A percentile compares a stretch with the other conserved stretches of the same genome.
phyloP scores from a whole-genome alignment of 805 yeast genomes.

The Hanseniaspora thailandica region DNA sequence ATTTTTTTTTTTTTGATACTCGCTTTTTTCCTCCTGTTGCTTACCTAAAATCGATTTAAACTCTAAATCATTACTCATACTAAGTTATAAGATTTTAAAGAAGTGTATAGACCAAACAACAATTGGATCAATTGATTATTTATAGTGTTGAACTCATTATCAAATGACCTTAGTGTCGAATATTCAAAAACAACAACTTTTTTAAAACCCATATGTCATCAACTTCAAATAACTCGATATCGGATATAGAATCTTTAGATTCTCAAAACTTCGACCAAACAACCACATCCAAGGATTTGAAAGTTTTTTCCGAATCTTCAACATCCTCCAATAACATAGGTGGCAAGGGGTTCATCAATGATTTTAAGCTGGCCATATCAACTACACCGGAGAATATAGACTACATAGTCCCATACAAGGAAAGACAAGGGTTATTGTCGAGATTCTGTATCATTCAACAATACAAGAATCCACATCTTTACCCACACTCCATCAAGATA shows the following conservation, averaged over 20 bases:
- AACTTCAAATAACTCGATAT: background rate
- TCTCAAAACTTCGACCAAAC: background rate
- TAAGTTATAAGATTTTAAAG: too few relatives aligned
- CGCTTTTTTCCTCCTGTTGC: too few relatives aligned
- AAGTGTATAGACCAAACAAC: too few relatives aligned
- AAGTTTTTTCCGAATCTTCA: background rate
- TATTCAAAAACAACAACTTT: background rate
- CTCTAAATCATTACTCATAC: background rate
- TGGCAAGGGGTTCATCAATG: conserved; percentile 3
- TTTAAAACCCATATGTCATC: background rate
- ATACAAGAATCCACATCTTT: conserved; percentile 57
- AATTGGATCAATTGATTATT: background rate
- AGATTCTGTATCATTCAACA: conserved; percentile 48
- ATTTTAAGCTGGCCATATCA: conserved; percentile 8
- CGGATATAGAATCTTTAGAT: background rate
- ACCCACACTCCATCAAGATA: conserved; percentile 40
- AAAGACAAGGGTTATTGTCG: conserved; percentile 52
- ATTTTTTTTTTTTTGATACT: too few relatives aligned
- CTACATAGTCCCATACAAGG: conserved; percentile 20
- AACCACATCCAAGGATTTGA: background rate
- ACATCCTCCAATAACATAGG: background rate
- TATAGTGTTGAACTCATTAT: background rate
- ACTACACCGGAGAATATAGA: conserved; percentile 15
- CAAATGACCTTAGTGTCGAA: background rate
- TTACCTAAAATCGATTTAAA: too few relatives aligned